These are phyloP conservation scores for Saprolegnia diclina DNA, from an alignment of 352 stramenopile genomes.

Conservation along the genomic window DNA sequence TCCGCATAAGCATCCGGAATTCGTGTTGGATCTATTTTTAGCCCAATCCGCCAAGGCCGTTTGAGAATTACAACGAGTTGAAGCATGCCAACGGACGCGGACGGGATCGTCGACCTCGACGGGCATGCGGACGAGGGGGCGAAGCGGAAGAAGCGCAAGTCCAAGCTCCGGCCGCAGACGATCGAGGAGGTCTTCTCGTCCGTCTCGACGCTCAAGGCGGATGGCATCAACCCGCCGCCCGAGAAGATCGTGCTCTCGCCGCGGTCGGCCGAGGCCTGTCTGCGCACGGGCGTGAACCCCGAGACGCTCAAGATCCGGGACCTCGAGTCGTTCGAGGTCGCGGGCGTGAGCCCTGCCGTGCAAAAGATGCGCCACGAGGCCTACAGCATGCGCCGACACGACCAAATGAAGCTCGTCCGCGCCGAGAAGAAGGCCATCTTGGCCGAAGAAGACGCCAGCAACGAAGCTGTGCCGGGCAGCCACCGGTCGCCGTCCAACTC, in stretches of 20 bases:
- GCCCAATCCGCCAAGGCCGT: too few relatives aligned
- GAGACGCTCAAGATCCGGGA: conserved; percentile 89
- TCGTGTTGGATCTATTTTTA: too few relatives aligned
- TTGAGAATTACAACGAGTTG: not conserved
- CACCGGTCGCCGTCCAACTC: conserved; percentile 30
- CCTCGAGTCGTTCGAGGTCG: conserved; percentile 88
- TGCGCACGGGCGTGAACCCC: conserved; percentile 88
- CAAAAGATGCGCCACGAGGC: conserved; percentile 89
- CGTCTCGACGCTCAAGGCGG: conserved; percentile 61
- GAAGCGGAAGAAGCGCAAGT: conserved; percentile 49
- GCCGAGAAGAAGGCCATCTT: conserved; percentile 73
- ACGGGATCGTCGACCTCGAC: not conserved
- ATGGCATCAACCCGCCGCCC: conserved; percentile 56
- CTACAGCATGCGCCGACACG: conserved; percentile 87
- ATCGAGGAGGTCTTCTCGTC: conserved; percentile 78
- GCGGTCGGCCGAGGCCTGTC: conserved; percentile 80
- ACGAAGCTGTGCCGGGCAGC: not conserved
- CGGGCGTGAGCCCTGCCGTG: conserved; percentile 70
- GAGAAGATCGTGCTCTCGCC: conserved; percentile 83
- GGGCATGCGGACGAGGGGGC: not conserved
- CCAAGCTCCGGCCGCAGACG: conserved; percentile 44
- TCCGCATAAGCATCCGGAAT: too few relatives aligned
- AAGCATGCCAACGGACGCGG: not conserved
- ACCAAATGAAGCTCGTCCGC: conserved; percentile 86
- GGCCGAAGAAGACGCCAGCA: conserved; percentile 36